A percentile compares a stretch with the other conserved stretches of the same genome.
phyloP scores from a whole-genome alignment of 1,284 basidiomycete genomes.

The Microbotryomycetes sp. region DNA sequence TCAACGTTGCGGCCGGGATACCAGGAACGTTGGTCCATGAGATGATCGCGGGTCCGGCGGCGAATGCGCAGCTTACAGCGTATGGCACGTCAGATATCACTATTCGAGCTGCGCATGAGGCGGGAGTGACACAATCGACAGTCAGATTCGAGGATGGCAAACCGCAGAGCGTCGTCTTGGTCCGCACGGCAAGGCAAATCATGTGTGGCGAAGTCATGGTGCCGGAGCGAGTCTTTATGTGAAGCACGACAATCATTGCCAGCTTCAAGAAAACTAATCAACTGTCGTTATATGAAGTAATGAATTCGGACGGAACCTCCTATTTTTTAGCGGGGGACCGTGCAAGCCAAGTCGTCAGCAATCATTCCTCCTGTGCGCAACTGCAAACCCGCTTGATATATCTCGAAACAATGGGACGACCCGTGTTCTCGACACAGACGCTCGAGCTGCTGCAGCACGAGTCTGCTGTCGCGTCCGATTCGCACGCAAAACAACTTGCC shows the following conservation, averaged over 20 bases:
- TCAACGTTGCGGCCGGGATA: constrained; percentile 16
- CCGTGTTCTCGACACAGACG: neutral
- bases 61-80: neutral
- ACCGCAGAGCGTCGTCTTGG: constrained; percentile 23
- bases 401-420: neutral
- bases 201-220: constrained; percentile 24
- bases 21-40: constrained; percentile 14
- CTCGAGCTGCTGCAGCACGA: neutral
- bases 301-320: neutral
- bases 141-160: constrained; percentile 14
- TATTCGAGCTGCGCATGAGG: constrained; percentile 19
- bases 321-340: no score
- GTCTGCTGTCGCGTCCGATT: neutral
- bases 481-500: neutral
- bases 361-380: neutral
- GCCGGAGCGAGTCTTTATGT: constrained; percentile 15
- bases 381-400: neutral
- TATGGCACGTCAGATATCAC: neutral
- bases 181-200: constrained; percentile 28
- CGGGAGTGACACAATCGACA: constrained; percentile 19
- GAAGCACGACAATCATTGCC: no score
- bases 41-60: neutral
- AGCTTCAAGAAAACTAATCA: neutral
- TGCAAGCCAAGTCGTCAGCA: neutral
- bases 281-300: neutral